Base-by-base conservation (phyloP, 129 eudicot species). In the Kitagawia praeruptora region DNA sequence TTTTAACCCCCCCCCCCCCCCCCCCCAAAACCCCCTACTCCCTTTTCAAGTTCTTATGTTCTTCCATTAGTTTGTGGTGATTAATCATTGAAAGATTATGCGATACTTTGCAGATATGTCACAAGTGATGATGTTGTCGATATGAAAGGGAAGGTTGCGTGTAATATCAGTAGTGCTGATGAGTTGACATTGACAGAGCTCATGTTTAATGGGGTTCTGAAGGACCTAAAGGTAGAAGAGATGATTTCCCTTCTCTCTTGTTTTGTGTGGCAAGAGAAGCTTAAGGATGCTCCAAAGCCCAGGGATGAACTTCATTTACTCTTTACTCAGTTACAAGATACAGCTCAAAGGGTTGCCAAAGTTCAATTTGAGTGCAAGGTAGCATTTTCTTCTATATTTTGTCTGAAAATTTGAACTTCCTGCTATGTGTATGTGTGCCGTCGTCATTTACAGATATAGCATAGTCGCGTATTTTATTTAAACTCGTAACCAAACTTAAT, bases 241-340 rank as follows among this genome's bases (percentile, higher is more conserved):
- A 86, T 96, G 99, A 88, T 96, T 67, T 85, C 99, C 61, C 97
- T 96, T 81, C 90, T 96, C 47, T 90, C 99, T 51, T 96, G 98
- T 81, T 89, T 96, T 75, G 99, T 96, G 49, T 96, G 99, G 99
- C 99, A 90, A 85, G 99, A 96, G 81, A 96, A 96, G 84, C 98
- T 96, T 80, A 87, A 87, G 81, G 95, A 96, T 77, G 93, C 99
- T 84, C 94, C 82, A 81, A 96, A 96, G 88, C 98, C 98, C 44
- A 87, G 98, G 71, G 97, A 92, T 47, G 99, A 96, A 69, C 93
- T 96, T 6, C 96, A 87, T 58, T 85, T 96, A 90, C 93, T 96
- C 34, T 92, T 87, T 81, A 81, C 87, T 31, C 95, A 96, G 76
- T 85, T 96, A 75, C 99, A 92, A 82, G 99, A 96, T 76, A 89